phyloP scores from a whole-genome alignment of 148 eudicot genomes.

The Polygonum aviculare region DNA sequence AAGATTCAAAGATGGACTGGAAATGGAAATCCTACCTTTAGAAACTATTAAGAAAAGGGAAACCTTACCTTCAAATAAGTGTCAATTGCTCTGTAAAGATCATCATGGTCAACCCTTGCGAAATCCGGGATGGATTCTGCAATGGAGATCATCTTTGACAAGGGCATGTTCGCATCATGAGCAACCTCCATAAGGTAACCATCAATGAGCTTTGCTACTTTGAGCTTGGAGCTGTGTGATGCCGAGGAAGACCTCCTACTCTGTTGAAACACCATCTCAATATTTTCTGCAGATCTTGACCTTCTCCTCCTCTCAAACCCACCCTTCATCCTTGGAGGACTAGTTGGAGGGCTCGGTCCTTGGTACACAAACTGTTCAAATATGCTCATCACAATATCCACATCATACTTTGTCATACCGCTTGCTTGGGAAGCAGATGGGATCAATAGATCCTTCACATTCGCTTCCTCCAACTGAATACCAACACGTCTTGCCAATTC shows the following conservation, averaged over 20 bases:
- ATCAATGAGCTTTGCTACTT: constrained; percentile 73
- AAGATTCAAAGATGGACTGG: no score
- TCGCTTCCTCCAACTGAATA: constrained; percentile 69
- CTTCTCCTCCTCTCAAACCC: constrained; percentile 46
- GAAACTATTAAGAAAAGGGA: neutral
- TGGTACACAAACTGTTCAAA: constrained; percentile 59
- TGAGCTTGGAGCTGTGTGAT: constrained; percentile 56
- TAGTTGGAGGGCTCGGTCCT: constrained; percentile 58
- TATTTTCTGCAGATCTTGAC: constrained; percentile 61
- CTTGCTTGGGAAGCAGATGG: constrained; percentile 8
- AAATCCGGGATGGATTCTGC: constrained; percentile 69
- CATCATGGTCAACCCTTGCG: constrained; percentile 69
- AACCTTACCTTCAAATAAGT: constrained; percentile 62
- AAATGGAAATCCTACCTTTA: constrained; percentile 34
- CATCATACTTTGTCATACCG: constrained; percentile 39
- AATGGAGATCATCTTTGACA: constrained; percentile 40
- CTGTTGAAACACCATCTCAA: constrained; percentile 55
- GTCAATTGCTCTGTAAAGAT: constrained; percentile 77
- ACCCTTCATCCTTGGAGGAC: constrained; percentile 48
- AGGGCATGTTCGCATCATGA: neutral
- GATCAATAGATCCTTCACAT: constrained; percentile 48
- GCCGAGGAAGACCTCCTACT: constrained; percentile 75
- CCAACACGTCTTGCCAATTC: constrained; percentile 67
- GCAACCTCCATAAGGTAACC: constrained; percentile 22
- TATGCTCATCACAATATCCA: constrained; percentile 54